These are phyloP conservation scores for Pyrus betulifolia DNA, from an alignment of 306 rosid species.

Conservation along the genomic window DNA sequence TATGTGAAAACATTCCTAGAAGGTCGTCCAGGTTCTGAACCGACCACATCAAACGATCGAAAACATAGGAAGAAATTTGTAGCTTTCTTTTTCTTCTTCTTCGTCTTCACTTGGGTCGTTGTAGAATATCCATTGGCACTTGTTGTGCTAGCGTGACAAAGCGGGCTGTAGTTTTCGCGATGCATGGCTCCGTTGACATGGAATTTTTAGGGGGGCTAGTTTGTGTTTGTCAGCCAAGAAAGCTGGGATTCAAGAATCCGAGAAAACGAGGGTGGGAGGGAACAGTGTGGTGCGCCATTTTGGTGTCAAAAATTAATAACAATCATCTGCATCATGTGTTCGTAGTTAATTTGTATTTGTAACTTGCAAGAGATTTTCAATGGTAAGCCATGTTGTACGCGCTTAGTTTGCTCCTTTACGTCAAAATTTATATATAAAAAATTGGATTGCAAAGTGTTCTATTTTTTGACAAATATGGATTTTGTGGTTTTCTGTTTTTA, in stretches of 20 bases:
- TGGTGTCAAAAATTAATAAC: not conserved
- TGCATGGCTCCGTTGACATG: not conserved
- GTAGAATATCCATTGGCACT: not conserved
- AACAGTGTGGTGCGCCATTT: not conserved
- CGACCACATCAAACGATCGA: not conserved
- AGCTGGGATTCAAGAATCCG: not conserved
- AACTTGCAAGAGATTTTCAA: not conserved
- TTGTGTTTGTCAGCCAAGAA: conserved; percentile 3
- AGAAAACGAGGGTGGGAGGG: not conserved
- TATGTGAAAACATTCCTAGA: not conserved
- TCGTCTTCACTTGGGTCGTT: not conserved
- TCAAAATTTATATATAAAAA: not conserved
- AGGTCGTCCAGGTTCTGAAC: not conserved
- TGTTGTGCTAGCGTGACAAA: not conserved
- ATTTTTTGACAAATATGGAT: not conserved
- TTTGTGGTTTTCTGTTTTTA: not conserved
- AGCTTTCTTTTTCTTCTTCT: not conserved
- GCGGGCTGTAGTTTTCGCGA: not conserved
- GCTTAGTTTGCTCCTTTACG: not conserved
- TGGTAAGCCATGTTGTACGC: conserved; percentile 6
- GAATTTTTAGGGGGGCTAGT: not conserved
- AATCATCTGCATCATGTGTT: not conserved
- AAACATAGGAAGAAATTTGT: conserved; percentile 14
- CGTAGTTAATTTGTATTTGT: not conserved
- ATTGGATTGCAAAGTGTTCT: not conserved